These are phyloP conservation scores for Chytriomyces sp. DNA, from an alignment of 192 early-diverging fungal species.

Conservation along the genomic window DNA sequence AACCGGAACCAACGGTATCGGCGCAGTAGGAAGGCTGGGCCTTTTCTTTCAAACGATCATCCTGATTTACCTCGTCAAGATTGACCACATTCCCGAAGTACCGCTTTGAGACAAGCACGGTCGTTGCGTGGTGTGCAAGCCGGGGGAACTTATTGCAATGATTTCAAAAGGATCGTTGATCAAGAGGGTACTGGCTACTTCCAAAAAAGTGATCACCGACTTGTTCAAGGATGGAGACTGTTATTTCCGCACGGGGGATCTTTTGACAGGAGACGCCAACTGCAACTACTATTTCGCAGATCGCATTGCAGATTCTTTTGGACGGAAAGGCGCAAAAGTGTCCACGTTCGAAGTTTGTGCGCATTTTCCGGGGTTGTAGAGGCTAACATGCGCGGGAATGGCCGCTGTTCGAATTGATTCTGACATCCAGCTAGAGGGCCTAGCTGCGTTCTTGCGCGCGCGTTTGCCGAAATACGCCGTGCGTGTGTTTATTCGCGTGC, in stretches of 20 bases:
- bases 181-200: conserved; percentile 39
- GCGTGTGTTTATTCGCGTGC: conserved; percentile 66
- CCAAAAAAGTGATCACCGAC: conserved; percentile 47
- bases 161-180: conserved; percentile 44
- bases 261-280: conserved; percentile 56
- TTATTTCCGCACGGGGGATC: conserved; percentile 68
- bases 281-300: conserved; percentile 69
- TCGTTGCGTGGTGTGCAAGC: conserved; percentile 52
- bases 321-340: conserved; percentile 64
- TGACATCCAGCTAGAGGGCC: conserved; percentile 40
- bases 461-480: conserved; percentile 68
- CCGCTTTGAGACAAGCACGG: conserved; percentile 58
- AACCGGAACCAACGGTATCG: conserved; percentile 51
- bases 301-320: conserved; percentile 72
- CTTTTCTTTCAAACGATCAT: conserved; percentile 37
- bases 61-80: conserved; percentile 50
- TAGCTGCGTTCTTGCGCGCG: conserved; percentile 42
- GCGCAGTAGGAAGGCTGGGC: conserved; percentile 68
- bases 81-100: conserved; percentile 63
- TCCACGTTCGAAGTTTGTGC: conserved; percentile 63
- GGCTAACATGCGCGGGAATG: conserved; percentile 72
- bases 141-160: conserved; percentile 59
- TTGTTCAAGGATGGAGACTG: conserved; percentile 65
- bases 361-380: conserved; percentile 57
- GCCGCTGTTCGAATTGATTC: conserved; percentile 58